Conservation (phyloP, 78 protist genomes). For the Fonticula alba region DNA sequence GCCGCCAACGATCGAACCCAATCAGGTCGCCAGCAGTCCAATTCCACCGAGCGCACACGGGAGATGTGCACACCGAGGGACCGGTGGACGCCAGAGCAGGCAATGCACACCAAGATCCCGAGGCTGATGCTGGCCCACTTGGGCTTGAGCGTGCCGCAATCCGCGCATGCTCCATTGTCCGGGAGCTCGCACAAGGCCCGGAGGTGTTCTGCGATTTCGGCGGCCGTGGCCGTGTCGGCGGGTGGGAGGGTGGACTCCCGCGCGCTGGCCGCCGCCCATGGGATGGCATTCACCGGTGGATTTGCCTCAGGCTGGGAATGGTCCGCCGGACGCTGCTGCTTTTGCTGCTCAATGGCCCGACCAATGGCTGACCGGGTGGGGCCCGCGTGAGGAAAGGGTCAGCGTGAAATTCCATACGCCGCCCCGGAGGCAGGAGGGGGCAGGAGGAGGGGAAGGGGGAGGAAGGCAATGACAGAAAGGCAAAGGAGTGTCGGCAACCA, state of each 20-base stretch:
- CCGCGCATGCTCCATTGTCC: no score
- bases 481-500: background rate
- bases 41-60: conserved; percentile 17
- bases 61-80: conserved; percentile 21
- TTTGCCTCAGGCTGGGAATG: background rate
- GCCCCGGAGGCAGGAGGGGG: background rate
- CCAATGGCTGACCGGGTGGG: background rate
- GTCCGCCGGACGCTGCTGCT: background rate
- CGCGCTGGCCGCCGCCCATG: background rate
- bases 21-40: conserved; percentile 13
- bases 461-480: background rate
- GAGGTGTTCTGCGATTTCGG: background rate
- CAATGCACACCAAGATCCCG: conserved; percentile 25
- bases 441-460: background rate
- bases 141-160: background rate
- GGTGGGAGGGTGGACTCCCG: background rate
- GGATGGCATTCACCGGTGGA: background rate
- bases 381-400: background rate
- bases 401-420: background rate
- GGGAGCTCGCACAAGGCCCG: no score
- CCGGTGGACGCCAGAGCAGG: conserved; percentile 31
- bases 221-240: background rate
- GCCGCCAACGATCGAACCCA: no score
- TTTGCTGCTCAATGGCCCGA: background rate
- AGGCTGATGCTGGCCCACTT: conserved; percentile 15